Evolutionary conservation across 2,329 filamentous ascomycete species (phyloP).

Genomic region (Xylariomycetidae sp.): DNA sequence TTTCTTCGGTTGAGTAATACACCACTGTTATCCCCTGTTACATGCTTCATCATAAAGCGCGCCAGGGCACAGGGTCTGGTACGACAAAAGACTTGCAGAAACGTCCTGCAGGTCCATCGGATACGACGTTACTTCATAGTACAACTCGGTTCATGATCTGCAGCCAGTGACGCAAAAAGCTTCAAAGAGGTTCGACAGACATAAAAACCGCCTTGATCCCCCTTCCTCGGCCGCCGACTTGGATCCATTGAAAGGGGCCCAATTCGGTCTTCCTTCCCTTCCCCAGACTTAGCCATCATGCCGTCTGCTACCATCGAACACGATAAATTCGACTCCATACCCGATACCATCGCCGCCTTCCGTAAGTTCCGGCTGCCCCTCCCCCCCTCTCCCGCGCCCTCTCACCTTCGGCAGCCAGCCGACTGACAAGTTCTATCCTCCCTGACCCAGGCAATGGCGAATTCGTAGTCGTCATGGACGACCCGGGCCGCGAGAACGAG

Average conservation of each 20-base stretch:
- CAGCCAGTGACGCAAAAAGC: constrained; percentile 4
- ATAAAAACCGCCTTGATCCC: not conserved
- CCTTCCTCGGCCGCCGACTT: no score
- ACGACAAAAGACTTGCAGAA: no score
- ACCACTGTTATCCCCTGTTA: no score
- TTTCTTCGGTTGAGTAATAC: no score
- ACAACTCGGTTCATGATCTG: constrained; percentile 1
- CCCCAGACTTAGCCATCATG: constrained; percentile 40
- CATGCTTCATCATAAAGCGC: no score
- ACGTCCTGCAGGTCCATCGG: no score
- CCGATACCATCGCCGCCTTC: constrained; percentile 60
- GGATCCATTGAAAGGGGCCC: no score
- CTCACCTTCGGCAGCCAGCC: no score
- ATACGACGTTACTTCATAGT: no score
- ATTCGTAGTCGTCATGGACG: constrained; percentile 95
- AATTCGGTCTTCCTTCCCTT: constrained; percentile 2
- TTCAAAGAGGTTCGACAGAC: not conserved
- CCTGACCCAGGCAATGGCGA: constrained; percentile 71
- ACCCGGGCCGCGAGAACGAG: constrained; percentile 90
- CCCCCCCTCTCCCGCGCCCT: constrained; percentile 3
- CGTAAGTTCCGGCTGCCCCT: constrained; percentile 39
- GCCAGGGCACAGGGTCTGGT: no score
- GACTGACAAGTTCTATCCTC: no score
- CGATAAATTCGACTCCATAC: constrained; percentile 60
- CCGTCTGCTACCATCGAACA: constrained; percentile 44